Evolutionary conservation across 2,329 filamentous ascomycete genomes (phyloP), one percentile per base, ranked within the genome.

Genomic region (Fusarium sp.): DNA sequence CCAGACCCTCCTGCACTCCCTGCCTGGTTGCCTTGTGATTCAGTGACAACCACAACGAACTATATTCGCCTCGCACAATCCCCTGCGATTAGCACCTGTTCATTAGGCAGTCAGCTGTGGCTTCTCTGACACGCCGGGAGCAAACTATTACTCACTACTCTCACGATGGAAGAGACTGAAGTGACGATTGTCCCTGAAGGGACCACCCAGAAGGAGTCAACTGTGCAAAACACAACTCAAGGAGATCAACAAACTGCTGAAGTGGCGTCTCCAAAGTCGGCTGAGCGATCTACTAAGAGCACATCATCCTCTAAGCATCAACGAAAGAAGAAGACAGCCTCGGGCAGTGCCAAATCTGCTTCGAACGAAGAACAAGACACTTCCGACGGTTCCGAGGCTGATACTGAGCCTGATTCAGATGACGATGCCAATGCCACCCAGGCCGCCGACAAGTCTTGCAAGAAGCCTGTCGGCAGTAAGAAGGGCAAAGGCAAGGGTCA

Each of bases 131-230:
- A 27, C 60, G 6, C 25, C n/a, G 17, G 20, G 15, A n/a, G 25
- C 20, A 38, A 22, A 17, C 14, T 17, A 22, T 33, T 32, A 8
- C 40, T 17, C 30, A 9, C 38, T 15, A 12, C 12, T 22, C 14
- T 27, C 40, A 68, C 27, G 14, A 79, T 79, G 78, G 78, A 72
- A 37, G 63, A 69, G 4, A 67, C 68, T 14, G 70, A 74, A 54
- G 57, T 62, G 37, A 63, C 74, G 6, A 62, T 66, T 15, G 58
- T 70, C 50, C 68, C 74, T 37, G 68, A 70, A 30, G 75, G 78
- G 27, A 61, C 74, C 45, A 32, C 47, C 40, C 69, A 66, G 50
- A 73, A 75, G 25, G 71, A 73, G 56, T 62, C 67, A 33, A 69
- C 62, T 52, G 25, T 58, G 32, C 63, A 68, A 58, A 69, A 56